Evolutionary conservation across 257 asterid species (phyloP), one percentile per base, ranked within the genome.

Genomic region (Salvia splendens): DNA sequence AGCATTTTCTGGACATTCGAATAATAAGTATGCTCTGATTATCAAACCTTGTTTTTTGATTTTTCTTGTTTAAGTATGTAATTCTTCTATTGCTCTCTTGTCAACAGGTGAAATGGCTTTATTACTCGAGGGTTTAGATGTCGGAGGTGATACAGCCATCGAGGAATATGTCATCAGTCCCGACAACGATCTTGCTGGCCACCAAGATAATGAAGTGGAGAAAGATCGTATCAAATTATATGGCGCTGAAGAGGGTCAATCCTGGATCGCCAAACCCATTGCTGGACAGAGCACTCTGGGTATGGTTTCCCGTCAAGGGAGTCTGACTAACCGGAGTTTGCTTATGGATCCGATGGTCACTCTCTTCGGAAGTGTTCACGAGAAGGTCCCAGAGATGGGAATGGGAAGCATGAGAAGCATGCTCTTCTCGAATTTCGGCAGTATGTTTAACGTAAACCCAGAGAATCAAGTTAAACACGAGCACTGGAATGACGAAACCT

Each of bases 211-310:
- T n/a, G 91, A 65, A 3, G 77, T 49, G 36, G 86, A 86, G 43
- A 81, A 82, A 69, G 89, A 83, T 28, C 84, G 68, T 9, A 87
- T 94, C 79, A 91, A 84, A 75, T 69, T 94, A 41, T 89, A 91
- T 12, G 99, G 99, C 2, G 96, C 99, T 24, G 96, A 89, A 74
- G 99, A 84, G 75, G 99, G 98, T 53, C 92, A 79, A 61, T 94
- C 98, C 9, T 94, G 95, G 96, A 69, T 91, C 9, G 99, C 99
- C 46, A 88, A 87, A 69, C 96, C 99, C 2, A 94, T 84, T 3
- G 73, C 74, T 12, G 95, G 96, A 5, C 96, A 79, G 71, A 87
- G 95, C 64, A 80, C 85, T 33, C 89, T 94, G 4, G 90, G 86
- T 20, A 62, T 83, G 73, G 79, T 62, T 46, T 88, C 99, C 28